A percentile compares a stretch with the other conserved stretches of the same genome.
These are phyloP conservation scores for Mimosa bimucronata DNA, from an alignment of 306 rosid genomes.

Conservation along the genomic window DNA sequence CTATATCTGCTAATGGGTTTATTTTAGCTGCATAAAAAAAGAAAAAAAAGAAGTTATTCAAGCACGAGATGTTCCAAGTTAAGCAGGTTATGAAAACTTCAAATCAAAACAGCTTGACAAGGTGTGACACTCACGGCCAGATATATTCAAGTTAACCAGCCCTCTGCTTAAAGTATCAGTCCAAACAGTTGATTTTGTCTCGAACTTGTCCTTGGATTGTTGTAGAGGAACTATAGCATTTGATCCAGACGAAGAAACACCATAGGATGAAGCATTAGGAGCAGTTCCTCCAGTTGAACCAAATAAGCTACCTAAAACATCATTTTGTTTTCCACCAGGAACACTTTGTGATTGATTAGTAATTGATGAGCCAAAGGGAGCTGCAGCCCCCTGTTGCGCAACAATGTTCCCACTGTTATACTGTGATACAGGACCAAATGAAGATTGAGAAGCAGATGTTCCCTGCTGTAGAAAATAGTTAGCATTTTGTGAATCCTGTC, in stretches of 20 bases:
- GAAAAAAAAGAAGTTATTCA: constrained; percentile 24
- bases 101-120: constrained; percentile 13
- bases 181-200: constrained; percentile 97
- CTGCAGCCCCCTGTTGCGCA: constrained; percentile 51
- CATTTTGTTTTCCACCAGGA: constrained; percentile 43
- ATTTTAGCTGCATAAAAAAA: constrained; percentile 73
- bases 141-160: constrained; percentile 90
- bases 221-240: constrained; percentile 56
- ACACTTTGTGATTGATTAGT: constrained; percentile 39
- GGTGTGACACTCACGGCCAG: constrained; percentile 76
- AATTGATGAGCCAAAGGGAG: constrained; percentile 27
- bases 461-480: constrained; percentile 62
- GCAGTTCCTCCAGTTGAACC: constrained; percentile 49
- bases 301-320: constrained; percentile 47
- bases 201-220: constrained; percentile 84
- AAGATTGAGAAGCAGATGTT: constrained; percentile 48
- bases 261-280: constrained; percentile 55
- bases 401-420: constrained; percentile 52
- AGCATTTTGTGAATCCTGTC: constrained; percentile 52
- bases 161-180: constrained; percentile 94
- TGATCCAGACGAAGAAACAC: constrained; percentile 54
- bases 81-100: constrained; percentile 13
- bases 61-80: constrained; percentile 17
- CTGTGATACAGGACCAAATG: constrained; percentile 51
- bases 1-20: constrained; percentile 87